These are phyloP conservation scores for Pseudogymnoascus sp. DNA, from an alignment of 2,329 filamentous ascomycete species.

Conservation along the genomic window DNA sequence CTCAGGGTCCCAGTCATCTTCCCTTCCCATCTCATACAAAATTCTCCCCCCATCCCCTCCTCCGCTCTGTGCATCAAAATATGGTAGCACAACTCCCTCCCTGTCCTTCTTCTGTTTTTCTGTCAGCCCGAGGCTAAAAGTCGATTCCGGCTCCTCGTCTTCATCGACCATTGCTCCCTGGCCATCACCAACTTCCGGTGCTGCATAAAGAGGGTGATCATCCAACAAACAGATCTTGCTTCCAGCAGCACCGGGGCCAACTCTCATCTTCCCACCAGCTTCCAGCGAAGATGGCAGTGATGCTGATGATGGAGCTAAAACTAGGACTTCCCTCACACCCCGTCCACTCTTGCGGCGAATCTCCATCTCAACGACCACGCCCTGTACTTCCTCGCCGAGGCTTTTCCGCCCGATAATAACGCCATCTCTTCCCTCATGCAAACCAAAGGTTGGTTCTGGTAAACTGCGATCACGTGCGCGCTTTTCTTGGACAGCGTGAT, in stretches of 20 bases:
- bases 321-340: constrained; percentile 62
- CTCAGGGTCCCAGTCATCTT: constrained; percentile 95
- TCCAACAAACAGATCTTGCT: constrained; percentile 58
- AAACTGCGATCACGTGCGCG: constrained; percentile 70
- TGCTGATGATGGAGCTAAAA: constrained; percentile 34
- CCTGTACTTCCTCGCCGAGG: constrained; percentile 31
- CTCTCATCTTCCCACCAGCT: background rate
- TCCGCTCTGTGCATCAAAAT: constrained; percentile 90
- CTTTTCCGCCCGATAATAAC: constrained; percentile 51
- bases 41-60: constrained; percentile 85
- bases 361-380: constrained; percentile 76
- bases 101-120: constrained; percentile 83
- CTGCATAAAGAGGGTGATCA: constrained; percentile 66
- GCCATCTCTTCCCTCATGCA: constrained; percentile 71
- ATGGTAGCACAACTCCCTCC: constrained; percentile 85
- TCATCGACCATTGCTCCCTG: constrained; percentile 32
- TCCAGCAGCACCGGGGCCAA: constrained; percentile 34
- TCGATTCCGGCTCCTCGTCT: constrained; percentile 55
- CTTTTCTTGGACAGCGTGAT: constrained; percentile 67
- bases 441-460: constrained; percentile 69
- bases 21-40: constrained; percentile 90
- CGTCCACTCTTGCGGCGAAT: constrained; percentile 76
- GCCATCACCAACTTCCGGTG: constrained; percentile 26
- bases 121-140: constrained; percentile 80
- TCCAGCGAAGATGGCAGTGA: background rate